Evolutionary conservation across 176 grass and related monocot species (phyloP), one percentile per base, ranked within the genome.

Genomic region (Dendrocalamus sinicus): DNA sequence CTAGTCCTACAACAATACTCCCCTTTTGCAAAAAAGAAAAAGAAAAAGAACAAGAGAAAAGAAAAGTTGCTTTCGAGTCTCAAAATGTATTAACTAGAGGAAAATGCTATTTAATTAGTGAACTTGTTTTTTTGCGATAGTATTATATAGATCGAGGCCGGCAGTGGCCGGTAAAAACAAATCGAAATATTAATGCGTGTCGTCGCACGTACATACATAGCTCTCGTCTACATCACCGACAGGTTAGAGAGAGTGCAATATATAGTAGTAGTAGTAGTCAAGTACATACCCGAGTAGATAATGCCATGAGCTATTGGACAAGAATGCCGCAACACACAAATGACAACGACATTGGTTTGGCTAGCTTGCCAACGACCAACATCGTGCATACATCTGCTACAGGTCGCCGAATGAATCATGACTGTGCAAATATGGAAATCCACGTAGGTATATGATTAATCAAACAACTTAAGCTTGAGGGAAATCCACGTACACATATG

Each of bases 281-380:
- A 88, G 62, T 40, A 59, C 72, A 59, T 8, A 64, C 75, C 32
- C 46, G 8, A 26, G 37, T 48, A 48, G 59, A 40, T 40, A 86
- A 20, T 83, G 84, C 12, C 89, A 83, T 61, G 58, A 67, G 7
- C 79, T 90, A 73, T 16, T 41, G 68, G 89, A 90, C 89, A 90
- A 78, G 22, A 59, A 87, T 23, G 58, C 66, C 60, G n/a, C 47
- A 83, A 78, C 89, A 78, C 89, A 39, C 45, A 4, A 79, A 83
- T 77, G 89, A 86, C 67, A 65, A 90, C 61, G 58, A 63, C 45
- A 37, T 75, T 37, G 83, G 88, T 82, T 77, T 77, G 64, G 78
- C 63, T 85, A 85, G 32, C 67, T 57, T 30, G 52, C 62, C 52
- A 64, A 85, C 83, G 57, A 61, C 58, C 48, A 41, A 12, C 52